Evolutionary conservation across 2,329 filamentous ascomycete genomes (phyloP).

Genomic region (Aureobasidium sp.): DNA sequence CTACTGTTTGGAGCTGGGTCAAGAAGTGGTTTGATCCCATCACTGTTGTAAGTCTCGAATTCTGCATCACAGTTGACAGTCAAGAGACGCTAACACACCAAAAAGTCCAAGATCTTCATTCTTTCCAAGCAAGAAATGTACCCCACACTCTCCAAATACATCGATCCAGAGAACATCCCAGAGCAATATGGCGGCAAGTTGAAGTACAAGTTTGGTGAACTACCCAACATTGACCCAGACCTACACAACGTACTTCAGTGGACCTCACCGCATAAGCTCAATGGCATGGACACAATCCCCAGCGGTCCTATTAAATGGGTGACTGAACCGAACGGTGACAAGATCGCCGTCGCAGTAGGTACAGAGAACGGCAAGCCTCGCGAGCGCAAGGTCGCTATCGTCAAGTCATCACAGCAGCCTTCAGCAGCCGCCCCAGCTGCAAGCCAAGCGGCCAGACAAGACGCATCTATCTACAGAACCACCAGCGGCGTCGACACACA

Average conservation of each 20-base stretch:
- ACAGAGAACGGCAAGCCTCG: constrained; percentile 33
- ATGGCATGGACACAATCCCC: constrained; percentile 33
- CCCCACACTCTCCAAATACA: constrained; percentile 69
- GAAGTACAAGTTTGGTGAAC: constrained; percentile 70
- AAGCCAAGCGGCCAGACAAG: neutral
- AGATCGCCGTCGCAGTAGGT: constrained; percentile 39
- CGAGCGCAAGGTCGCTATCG: constrained; percentile 30
- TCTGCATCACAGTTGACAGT: no score
- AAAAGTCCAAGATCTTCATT: constrained; percentile 82
- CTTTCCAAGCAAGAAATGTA: constrained; percentile 64
- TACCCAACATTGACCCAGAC: constrained; percentile 59
- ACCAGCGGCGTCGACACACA: constrained; percentile 18
- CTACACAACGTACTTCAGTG: constrained; percentile 36
- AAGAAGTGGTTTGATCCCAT: constrained; percentile 89
- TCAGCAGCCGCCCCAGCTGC: neutral
- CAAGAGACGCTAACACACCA: neutral
- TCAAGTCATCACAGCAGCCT: constrained; percentile 17
- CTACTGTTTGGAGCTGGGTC: constrained; percentile 89
- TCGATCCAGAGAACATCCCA: constrained; percentile 75
- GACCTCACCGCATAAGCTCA: constrained; percentile 23
- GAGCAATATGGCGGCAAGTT: constrained; percentile 83
- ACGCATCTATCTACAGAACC: constrained; percentile 11
- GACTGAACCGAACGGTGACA: constrained; percentile 30
- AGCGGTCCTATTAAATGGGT: constrained; percentile 40
- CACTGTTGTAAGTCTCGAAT: constrained; percentile 47